Base-by-base conservation (phyloP, 1,284 basidiomycete species). In the Puccinia hordei region DNA sequence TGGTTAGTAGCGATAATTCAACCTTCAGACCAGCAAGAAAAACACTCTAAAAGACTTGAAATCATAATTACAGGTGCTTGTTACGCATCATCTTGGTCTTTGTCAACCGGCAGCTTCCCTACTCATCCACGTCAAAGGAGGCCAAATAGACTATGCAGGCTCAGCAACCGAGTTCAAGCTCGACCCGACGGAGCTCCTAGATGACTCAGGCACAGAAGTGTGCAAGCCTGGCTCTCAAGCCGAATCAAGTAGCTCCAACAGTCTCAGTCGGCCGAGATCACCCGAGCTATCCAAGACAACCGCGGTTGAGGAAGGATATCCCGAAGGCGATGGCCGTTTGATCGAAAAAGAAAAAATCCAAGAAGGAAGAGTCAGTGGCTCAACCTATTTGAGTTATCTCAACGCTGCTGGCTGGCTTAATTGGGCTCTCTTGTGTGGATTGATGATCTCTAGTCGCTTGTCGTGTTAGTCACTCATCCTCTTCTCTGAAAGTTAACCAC, bases 311-410 rank as follows among this genome's bases (percentile, higher is more conserved):
- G 49, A 46, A 30, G 44, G n/a, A 15, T 27, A 6, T 44, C 22
- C 24, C 33, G 71, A 73, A 55, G 71, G 71, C 22, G 77, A 63
- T 33, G 66, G 53, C 71, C 27, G 61, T 66, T 85, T 91, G 19
- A 86, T 91, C 44, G 90, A 91, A 76, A 89, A 87, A 12, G 91
- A 92, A 84, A 87, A 88, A 46, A 88, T 90, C 22, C 90, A 90
- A 22, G 90, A 91, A 86, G 91, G 91, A 4, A 87, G 89, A 30
- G 90, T 92, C 2, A 88, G 90, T 0, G 81, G 88, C 73, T 85
- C 85, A 68, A 91, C 90, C 4, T 92, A 85, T 73, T 72, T 84
- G 80, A 90, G 88, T 1, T 91, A 91, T 83, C 87, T 91, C 77
- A 87, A 87, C 65, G 90, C 90, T 15, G 89, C 90, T 6, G 90